Conservation (phyloP, 2,329 filamentous ascomycete genomes). For the Cladosporium oxysporum region DNA sequence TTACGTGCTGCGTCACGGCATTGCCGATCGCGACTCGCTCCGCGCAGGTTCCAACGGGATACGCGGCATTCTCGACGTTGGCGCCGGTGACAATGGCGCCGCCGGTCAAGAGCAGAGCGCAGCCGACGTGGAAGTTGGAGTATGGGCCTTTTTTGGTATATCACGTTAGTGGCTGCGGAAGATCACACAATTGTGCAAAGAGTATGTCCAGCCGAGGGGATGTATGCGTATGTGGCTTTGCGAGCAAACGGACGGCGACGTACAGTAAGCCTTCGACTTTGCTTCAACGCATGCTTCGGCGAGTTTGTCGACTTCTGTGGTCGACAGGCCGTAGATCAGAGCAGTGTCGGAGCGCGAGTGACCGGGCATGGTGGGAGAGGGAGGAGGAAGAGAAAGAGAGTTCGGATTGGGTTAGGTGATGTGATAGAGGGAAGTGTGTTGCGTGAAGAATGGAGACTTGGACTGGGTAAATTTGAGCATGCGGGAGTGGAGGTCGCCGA, state of each 20-base stretch:
- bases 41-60: slow-evolving; percentile 93
- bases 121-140: slow-evolving; percentile 88
- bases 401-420: neutral
- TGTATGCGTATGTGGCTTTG: neutral
- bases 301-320: slow-evolving; percentile 65
- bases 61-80: slow-evolving; percentile 91
- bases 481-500: neutral
- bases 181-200: neutral
- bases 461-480: neutral
- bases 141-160: slow-evolving; percentile 63
- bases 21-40: slow-evolving; percentile 86
- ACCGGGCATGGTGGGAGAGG: slow-evolving; percentile 35
- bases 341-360: slow-evolving; percentile 43
- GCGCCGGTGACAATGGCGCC: slow-evolving; percentile 65
- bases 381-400: neutral
- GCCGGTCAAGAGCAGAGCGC: slow-evolving; percentile 65
- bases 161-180: neutral
- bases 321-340: slow-evolving; percentile 56
- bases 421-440: slow-evolving; percentile 1
- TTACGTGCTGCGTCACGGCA: slow-evolving; percentile 59
- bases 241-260: slow-evolving; percentile 32
- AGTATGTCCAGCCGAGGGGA: neutral
- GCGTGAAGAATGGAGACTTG: slow-evolving; percentile 2
- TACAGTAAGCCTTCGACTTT: slow-evolving; percentile 79
- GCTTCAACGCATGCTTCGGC: slow-evolving; percentile 65